Evolutionary conservation across 2,329 filamentous ascomycete genomes (phyloP), one percentile per base, ranked within the genome.

Genomic region (Colletotrichum eleusines): DNA sequence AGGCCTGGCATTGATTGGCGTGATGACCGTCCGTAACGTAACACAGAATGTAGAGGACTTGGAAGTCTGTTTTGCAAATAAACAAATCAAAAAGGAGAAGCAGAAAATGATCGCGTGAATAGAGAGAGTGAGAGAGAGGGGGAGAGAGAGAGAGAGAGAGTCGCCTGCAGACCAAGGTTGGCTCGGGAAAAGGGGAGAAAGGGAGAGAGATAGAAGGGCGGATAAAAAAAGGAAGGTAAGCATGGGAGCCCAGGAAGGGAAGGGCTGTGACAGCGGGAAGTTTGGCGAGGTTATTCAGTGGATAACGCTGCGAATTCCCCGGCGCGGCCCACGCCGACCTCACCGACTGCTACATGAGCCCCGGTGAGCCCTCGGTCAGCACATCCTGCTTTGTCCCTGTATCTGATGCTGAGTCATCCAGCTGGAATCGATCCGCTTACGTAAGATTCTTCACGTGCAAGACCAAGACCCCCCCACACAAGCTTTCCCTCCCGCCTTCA

Each of bases 261-360:
- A 53, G 8, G 40, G 51, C 55, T 20, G 51, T 71, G 68, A 71
- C 63, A 71, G 68, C 68, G 68, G 68, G 68, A 69, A 71, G 68
- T 62, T 26, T 67, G 50, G 50, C 26, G 57, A 71, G 68, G 68
- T 67, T 71, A 67, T 71, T 58, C 68, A 71, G 68, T 68, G 68
- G 68, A 68, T 63, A 71, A 57, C 46, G 53, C 63, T 33, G 26
- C 11, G 57, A 58, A 68, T 50, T 70, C 31, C 50, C 67, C 67
- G 61, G 59, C 35, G 40, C 5, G 57, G 57, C 9, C 6, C 48
- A 55, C 35, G 53, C 67, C 67, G 42, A 9, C 7, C n/a, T 62
- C 44, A 62, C 40, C 55, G 1, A 1, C 0, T 2, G n/a, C 5
- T 7, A 5, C 4, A 33, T 3, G 31, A 16, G 3, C 0, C 1